Evolutionary conservation across 2,329 filamentous ascomycete genomes (phyloP).

Genomic region (Thielaviopsis punctulata): DNA sequence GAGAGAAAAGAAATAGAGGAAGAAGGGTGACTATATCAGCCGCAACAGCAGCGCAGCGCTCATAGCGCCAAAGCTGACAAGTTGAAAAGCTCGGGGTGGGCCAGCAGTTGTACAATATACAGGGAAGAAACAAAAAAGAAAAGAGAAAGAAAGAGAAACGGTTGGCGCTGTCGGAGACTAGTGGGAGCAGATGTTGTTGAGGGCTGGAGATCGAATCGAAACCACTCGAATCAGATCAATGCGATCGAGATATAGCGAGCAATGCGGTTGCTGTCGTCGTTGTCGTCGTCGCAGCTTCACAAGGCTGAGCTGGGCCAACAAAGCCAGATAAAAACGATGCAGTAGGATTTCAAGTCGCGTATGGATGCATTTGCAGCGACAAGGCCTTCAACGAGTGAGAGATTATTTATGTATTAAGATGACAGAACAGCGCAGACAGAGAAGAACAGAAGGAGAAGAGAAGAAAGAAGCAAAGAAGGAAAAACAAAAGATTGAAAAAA

Average conservation of each 20-base stretch:
- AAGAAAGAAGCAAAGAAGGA: background rate
- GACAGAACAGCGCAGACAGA: background rate
- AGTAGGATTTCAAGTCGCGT: background rate
- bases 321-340: too few species aligned
- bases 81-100: background rate
- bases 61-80: slow-evolving; percentile 5
- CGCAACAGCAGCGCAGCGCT: slow-evolving; percentile 9
- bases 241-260: too few species aligned
- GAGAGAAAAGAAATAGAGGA: background rate
- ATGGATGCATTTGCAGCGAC: background rate
- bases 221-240: too few species aligned
- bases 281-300: background rate
- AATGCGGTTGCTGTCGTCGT: too few species aligned
- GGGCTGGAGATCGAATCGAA: too few species aligned
- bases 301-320: background rate
- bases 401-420: background rate
- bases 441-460: background rate
- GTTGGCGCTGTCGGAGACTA: too few species aligned
- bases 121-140: too few species aligned
- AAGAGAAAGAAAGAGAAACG: too few species aligned
- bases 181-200: too few species aligned
- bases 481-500: background rate
- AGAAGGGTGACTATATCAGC: slow-evolving; percentile 3
- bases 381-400: background rate
- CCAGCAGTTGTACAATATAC: too few species aligned